Evolutionary conservation across 805 yeast species (phyloP), one percentile per base, ranked within the genome.

Genomic region (Dipodascopsis uninucleata): DNA sequence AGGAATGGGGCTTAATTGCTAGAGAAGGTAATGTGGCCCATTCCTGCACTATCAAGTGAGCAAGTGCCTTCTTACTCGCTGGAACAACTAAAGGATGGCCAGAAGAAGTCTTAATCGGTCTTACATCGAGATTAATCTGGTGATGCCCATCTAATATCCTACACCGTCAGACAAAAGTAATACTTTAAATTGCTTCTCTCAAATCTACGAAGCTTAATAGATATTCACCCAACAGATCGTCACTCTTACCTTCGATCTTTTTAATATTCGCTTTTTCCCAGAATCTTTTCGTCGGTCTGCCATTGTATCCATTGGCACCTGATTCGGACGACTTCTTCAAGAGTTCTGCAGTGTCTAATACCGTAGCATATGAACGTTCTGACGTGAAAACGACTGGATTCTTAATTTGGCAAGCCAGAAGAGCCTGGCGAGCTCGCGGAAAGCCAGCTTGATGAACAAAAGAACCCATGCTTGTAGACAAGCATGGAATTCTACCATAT

Each of bases 61-160:
- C 96, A 52, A 93, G 68, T 7, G 77, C 66, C 5, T 59, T 68
- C 58, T 82, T 81, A 5, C 67, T 51, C 21, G 61, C 59, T 3
- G 96, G 95, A 10, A 93, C 66, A 1, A 77, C 66, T 39, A 93
- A 64, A 20, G 76, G 72, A 62, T 79, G 72, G 2, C 97, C 97
- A 40, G 79, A 64, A 0, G 97, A 96, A 1, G 97, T 90, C 61
- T 80, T 81, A 47, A 93, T 68, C 0, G 95, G 77, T 63, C 82
- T 84, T 1, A 75, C 71, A 59, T 86, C 96, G 34, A 90, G 69
- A 12, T 37, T 37, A 24, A 49, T 37, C 16, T 33, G 41, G n/a
- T n/a, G n/a, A 14, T 41, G 48, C 1, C 54, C 54, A 7, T 31
- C 54, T 48, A 28, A 7, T 2, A 9, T 3, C 5, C 14, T 6